Percentiles rank a stretch among this genome's conserved stretches.
Conservation (phyloP, 2,329 filamentous ascomycete genomes). For the Iodosphaeria phyllophila region DNA sequence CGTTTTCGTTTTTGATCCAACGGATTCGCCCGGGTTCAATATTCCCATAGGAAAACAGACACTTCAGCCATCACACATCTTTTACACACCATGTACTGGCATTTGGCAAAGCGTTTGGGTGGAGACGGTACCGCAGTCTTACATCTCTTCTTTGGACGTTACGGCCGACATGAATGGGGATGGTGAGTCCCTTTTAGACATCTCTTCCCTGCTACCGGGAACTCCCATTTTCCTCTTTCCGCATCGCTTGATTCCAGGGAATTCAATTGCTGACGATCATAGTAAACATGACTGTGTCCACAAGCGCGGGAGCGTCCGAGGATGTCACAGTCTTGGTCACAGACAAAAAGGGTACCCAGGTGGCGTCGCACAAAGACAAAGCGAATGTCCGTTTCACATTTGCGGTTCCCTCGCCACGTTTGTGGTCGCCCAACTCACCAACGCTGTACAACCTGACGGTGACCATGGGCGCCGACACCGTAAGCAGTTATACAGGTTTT, state of each 20-base stretch:
- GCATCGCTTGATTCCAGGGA: not conserved
- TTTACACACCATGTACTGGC: conserved; percentile 53
- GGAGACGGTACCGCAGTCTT: conserved; percentile 35
- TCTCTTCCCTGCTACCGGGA: not conserved
- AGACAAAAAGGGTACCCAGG: conserved; percentile 16
- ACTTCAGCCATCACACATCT: conserved; percentile 38
- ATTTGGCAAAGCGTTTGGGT: conserved; percentile 64
- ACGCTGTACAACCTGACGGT: conserved; percentile 44
- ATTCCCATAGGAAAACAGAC: conserved; percentile 52
- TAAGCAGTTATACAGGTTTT: conserved; percentile 51
- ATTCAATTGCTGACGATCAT: conserved; percentile 1
- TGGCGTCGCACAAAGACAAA: conserved; percentile 23
- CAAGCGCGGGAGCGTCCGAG: conserved; percentile 18
- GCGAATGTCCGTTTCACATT: conserved; percentile 35
- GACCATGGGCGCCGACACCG: conserved; percentile 25
- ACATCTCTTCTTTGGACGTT: conserved; percentile 41
- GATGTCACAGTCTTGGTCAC: conserved; percentile 17
- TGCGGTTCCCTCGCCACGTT: conserved; percentile 28
- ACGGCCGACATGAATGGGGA: conserved; percentile 34
- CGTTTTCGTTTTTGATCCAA: conserved; percentile 50
- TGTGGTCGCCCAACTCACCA: conserved; percentile 47
- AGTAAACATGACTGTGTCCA: conserved; percentile 38
- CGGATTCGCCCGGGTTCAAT: conserved; percentile 30
- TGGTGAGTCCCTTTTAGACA: conserved; percentile 15
- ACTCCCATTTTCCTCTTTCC: conserved; percentile 1